Evolutionary conservation across 2,329 filamentous ascomycete genomes (phyloP).

Genomic region (Colletotrichum limetticola): DNA sequence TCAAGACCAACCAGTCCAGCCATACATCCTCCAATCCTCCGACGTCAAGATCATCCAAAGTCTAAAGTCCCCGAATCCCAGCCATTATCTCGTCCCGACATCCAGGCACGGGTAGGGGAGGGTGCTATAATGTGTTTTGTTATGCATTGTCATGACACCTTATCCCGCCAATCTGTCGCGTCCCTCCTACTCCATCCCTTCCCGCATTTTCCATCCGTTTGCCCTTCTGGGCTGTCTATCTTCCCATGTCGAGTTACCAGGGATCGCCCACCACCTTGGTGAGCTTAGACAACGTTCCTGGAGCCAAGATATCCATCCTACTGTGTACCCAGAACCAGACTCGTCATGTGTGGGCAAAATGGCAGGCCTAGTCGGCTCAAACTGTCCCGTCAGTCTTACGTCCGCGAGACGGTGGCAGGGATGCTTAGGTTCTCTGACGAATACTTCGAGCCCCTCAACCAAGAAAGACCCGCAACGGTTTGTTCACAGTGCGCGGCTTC

Average conservation of each 20-base stretch:
- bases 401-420: neutral
- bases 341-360: neutral
- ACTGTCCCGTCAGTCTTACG: neutral
- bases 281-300: neutral
- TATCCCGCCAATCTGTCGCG: slow-evolving; percentile 24
- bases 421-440: neutral
- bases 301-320: neutral
- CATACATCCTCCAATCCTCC: neutral
- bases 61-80: slow-evolving; percentile 11
- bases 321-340: neutral
- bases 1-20: neutral
- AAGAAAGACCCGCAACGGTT: neutral
- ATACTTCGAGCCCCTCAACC: no score
- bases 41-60: slow-evolving; percentile 3
- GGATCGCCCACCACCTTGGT: neutral
- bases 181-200: slow-evolving; percentile 22
- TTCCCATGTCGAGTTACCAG: neutral
- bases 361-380: neutral
- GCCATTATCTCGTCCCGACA: slow-evolving; percentile 21
- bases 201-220: slow-evolving; percentile 16
- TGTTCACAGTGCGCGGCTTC: neutral
- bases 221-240: neutral
- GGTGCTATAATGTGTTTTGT: neutral
- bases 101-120: slow-evolving; percentile 4
- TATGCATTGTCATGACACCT: slow-evolving; percentile 3